Percentiles rank a stretch among this genome's conserved stretches.
These are phyloP conservation scores for Tetraselmis striata DNA, from an alignment of 139 green algal species.

Conservation along the genomic window DNA sequence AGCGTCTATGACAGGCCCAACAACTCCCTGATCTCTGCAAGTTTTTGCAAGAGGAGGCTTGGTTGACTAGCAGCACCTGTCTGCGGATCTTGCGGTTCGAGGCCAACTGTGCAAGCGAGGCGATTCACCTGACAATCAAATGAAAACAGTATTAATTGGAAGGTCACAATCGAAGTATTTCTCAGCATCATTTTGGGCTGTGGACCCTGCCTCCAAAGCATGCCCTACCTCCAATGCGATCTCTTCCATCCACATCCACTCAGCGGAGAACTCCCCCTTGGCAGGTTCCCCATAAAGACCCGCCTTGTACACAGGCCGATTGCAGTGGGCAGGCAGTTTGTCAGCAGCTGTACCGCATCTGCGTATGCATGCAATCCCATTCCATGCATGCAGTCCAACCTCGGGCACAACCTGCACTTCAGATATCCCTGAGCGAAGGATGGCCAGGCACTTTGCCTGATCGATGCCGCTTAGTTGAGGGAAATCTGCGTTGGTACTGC, in stretches of 20 bases:
- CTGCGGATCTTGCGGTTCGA: neutral
- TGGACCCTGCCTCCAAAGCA: too few relatives aligned
- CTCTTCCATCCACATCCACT: neutral
- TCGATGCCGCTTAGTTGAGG: too few relatives aligned
- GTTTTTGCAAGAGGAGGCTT: neutral
- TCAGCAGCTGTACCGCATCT: too few relatives aligned
- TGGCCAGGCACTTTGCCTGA: neutral
- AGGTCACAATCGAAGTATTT: too few relatives aligned
- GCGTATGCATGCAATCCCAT: too few relatives aligned
- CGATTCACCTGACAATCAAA: neutral
- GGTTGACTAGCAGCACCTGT: neutral
- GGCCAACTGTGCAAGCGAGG: neutral
- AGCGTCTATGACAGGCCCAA: too few relatives aligned
- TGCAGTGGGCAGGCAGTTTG: too few relatives aligned
- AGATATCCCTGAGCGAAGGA: neutral
- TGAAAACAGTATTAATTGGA: too few relatives aligned
- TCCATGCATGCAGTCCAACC: too few relatives aligned
- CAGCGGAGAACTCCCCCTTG: neutral
- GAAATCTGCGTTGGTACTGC: too few relatives aligned
- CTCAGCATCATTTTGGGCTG: too few relatives aligned
- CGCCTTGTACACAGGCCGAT: too few relatives aligned
- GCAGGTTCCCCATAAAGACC: neutral
- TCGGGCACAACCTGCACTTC: neutral
- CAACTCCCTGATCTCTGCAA: neutral
- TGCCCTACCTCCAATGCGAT: neutral